These are phyloP conservation scores for Zanthoxylum bungeanum DNA, from an alignment of 345 rosid genomes.

Conservation along the genomic window DNA sequence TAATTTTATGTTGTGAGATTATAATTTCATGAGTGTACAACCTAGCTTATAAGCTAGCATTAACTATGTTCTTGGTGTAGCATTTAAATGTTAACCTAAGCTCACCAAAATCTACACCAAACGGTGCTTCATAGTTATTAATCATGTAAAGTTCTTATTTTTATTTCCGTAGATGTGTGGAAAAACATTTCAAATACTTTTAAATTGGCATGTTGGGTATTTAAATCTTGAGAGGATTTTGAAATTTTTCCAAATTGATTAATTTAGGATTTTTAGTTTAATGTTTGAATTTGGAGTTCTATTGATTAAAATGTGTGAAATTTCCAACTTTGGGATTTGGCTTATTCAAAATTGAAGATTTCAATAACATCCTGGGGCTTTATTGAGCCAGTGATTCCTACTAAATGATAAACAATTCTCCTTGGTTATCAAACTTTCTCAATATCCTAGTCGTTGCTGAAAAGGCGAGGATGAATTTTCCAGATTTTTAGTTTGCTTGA, in stretches of 20 bases:
- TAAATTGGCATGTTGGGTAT: neutral
- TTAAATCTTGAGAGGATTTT: neutral
- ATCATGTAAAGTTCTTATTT: neutral
- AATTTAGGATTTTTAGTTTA: slow-evolving; percentile 5
- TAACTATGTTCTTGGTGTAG: too few species aligned
- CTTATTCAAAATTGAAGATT: neutral
- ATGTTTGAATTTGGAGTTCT: neutral
- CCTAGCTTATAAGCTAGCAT: too few species aligned
- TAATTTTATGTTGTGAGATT: too few species aligned
- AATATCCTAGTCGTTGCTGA: too few species aligned
- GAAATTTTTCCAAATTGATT: neutral
- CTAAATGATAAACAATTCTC: neutral
- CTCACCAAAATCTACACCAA: too few species aligned
- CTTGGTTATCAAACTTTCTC: neutral
- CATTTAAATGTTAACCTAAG: too few species aligned
- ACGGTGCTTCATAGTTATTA: slow-evolving; percentile 2
- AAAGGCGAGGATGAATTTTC: neutral
- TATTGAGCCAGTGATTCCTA: neutral
- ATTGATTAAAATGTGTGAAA: neutral
- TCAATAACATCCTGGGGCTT: neutral
- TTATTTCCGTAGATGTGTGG: neutral
- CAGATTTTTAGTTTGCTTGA: neutral
- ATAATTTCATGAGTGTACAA: too few species aligned
- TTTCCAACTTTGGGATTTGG: slow-evolving; percentile 4
- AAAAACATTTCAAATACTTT: too few species aligned